phyloP scores from a whole-genome alignment of 192 early-diverging fungal species.

The Entrophospora sp. region DNA sequence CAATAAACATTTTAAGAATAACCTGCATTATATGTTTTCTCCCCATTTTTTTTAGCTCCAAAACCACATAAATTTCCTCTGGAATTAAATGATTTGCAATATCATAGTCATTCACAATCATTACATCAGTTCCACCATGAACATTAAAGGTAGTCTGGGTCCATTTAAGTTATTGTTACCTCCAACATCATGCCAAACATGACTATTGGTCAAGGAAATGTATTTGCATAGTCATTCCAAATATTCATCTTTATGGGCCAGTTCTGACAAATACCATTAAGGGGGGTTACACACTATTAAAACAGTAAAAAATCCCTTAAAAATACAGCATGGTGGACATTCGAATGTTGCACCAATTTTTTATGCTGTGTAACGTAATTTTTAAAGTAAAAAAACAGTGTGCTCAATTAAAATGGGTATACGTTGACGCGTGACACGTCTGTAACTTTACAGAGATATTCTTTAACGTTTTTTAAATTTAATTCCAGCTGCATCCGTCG shows the following conservation, averaged over 20 bases:
- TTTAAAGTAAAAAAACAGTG: too few species aligned
- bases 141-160: conserved; percentile 4
- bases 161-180: neutral
- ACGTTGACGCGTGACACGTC: too few species aligned
- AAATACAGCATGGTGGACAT: too few species aligned
- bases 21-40: conserved; percentile 7
- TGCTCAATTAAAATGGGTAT: too few species aligned
- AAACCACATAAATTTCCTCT: neutral
- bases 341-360: too few species aligned
- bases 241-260: conserved; percentile 1
- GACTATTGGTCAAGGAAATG: conserved; percentile 6
- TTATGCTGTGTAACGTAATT: too few species aligned
- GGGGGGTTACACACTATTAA: too few species aligned
- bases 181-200: conserved; percentile 10
- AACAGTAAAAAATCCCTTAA: too few species aligned
- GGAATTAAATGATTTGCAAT: neutral
- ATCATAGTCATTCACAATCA: neutral
- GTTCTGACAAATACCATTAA: too few species aligned
- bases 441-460: too few species aligned
- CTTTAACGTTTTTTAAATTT: too few species aligned
- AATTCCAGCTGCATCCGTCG: too few species aligned
- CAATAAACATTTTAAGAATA: conserved; percentile 8
- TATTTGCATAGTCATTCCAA: neutral
- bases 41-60: neutral
- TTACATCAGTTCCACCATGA: conserved; percentile 18